These are phyloP conservation scores for Prototheca wickerhamii DNA, from an alignment of 163 green algal genomes.

Conservation along the genomic window DNA sequence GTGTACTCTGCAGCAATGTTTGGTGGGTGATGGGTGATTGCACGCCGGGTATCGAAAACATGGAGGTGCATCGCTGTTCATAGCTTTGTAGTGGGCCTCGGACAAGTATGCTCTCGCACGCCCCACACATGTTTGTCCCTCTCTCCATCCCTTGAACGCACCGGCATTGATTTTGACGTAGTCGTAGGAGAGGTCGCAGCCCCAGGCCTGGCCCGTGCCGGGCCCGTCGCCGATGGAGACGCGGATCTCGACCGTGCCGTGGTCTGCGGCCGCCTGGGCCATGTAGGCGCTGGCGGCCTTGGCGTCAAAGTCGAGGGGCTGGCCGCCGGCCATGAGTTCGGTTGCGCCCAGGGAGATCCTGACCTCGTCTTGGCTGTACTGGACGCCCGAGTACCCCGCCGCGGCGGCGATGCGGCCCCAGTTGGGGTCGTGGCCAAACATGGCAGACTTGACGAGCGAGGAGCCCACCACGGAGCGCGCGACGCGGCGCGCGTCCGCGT, in stretches of 20 bases:
- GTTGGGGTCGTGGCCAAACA: constrained; percentile 97
- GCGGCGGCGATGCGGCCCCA: constrained; percentile 95
- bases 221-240: constrained; percentile 50
- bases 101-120: too few species aligned
- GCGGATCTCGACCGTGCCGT: constrained; percentile 82
- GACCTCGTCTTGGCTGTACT: constrained; percentile 79
- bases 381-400: constrained; percentile 74
- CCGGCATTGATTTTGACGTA: constrained; percentile 91
- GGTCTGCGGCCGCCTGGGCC: constrained; percentile 55
- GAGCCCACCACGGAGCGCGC: constrained; percentile 71
- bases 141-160: neutral
- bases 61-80: too few species aligned
- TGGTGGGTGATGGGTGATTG: too few species aligned
- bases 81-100: too few species aligned
- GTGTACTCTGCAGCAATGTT: too few species aligned
- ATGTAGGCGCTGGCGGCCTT: constrained; percentile 80
- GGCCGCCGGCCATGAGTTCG: constrained; percentile 84
- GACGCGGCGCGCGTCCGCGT: constrained; percentile 57
- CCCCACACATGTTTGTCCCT: constrained; percentile 9
- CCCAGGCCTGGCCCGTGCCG: constrained; percentile 76
- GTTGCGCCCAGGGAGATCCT: constrained; percentile 74
- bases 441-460: constrained; percentile 82
- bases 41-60: too few species aligned
- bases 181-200: constrained; percentile 91
- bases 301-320: constrained; percentile 90